Conservation (phyloP, 768 basidiomycete species). For the Tulasnella sp. region DNA sequence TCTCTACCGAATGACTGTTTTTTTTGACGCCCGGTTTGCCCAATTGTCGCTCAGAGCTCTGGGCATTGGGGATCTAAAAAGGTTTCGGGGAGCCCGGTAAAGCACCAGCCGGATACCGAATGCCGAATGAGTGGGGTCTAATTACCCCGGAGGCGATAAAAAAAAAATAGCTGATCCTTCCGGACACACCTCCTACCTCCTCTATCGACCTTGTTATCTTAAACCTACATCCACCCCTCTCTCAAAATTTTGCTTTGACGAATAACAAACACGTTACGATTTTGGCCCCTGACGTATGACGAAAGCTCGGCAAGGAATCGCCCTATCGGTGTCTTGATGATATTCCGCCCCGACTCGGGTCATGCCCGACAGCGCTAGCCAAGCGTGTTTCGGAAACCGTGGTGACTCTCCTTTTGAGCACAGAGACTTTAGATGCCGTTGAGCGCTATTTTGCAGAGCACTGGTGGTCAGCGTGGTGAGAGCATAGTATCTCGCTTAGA, state of each 20-base stretch:
- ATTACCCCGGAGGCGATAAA: neutral
- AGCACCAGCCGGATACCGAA: neutral
- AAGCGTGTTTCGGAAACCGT: neutral
- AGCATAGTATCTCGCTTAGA: neutral
- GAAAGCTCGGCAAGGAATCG: neutral
- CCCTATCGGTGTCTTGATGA: neutral
- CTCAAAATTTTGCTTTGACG: neutral
- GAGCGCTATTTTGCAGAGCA: neutral
- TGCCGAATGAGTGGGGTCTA: neutral
- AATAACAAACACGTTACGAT: neutral
- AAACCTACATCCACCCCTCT: neutral
- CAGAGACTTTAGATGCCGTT: neutral
- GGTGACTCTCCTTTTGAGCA: neutral
- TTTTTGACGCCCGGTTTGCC: neutral
- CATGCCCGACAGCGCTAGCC: neutral
- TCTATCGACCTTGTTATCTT: neutral
- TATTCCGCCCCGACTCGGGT: neutral
- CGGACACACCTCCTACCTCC: neutral
- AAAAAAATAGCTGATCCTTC: neutral
- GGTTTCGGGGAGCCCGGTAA: neutral
- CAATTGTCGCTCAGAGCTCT: neutral
- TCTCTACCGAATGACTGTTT: neutral
- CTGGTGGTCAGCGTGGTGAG: neutral
- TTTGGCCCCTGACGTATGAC: neutral
- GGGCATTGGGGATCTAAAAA: neutral